These are phyloP conservation scores for Neoboletus subvelutipes DNA, from an alignment of 768 basidiomycete genomes.

Conservation along the genomic window DNA sequence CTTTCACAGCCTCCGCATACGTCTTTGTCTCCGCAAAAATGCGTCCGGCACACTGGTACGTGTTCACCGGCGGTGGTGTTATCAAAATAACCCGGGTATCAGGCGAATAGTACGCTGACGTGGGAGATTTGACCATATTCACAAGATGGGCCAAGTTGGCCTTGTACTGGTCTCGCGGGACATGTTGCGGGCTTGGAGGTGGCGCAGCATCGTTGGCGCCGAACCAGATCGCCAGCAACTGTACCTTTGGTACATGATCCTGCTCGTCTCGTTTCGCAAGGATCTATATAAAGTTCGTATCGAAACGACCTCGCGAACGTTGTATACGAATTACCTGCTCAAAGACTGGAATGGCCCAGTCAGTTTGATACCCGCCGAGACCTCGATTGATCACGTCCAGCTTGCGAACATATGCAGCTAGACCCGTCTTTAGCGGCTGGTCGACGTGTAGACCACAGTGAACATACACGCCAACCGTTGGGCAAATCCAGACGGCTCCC, in stretches of 20 bases:
- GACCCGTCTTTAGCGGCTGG: neutral
- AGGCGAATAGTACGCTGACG: conserved; percentile 66
- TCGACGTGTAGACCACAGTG: neutral
- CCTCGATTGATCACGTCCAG: conserved; percentile 89
- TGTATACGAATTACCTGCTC: conserved; percentile 50
- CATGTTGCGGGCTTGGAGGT: conserved; percentile 65
- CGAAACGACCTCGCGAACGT: neutral
- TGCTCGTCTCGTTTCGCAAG: conserved; percentile 54
- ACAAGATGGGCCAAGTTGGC: conserved; percentile 66
- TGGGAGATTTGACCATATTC: conserved; percentile 56
- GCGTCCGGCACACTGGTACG: conserved; percentile 54
- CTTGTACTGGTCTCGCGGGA: conserved; percentile 64
- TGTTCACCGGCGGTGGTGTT: conserved; percentile 83
- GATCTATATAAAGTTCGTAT: conserved; percentile 38
- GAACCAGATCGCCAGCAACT: conserved; percentile 84
- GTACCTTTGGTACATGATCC: conserved; percentile 54
- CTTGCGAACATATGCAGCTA: conserved; percentile 77
- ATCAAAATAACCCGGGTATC: conserved; percentile 75
- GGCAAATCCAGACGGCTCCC: conserved; percentile 61
- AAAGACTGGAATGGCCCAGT: conserved; percentile 81
- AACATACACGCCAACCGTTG: conserved; percentile 53
- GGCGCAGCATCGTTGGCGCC: conserved; percentile 87
- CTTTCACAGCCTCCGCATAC: conserved; percentile 71
- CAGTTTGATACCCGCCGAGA: conserved; percentile 80
- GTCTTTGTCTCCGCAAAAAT: conserved; percentile 56